These are phyloP conservation scores for Turnera subulata DNA, from an alignment of 345 rosid species.

Conservation along the genomic window DNA sequence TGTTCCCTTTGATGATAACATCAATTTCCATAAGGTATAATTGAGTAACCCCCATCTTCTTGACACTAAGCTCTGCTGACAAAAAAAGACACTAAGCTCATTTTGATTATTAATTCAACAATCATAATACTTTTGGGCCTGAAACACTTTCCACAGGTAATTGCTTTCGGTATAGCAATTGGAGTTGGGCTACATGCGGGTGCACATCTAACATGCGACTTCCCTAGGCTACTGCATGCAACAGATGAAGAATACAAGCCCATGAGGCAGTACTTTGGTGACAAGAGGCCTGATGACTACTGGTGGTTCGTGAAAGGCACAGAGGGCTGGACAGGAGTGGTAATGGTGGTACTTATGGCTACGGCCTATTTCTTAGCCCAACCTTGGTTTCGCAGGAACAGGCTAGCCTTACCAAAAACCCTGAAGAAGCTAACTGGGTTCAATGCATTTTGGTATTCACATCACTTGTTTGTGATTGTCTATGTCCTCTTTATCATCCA, in stretches of 20 bases:
- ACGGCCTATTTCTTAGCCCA: constrained; percentile 54
- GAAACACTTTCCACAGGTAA: background rate
- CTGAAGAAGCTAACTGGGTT: constrained; percentile 63
- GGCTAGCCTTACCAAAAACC: constrained; percentile 48
- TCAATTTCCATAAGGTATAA: no score
- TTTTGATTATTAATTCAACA: no score
- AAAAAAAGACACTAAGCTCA: no score
- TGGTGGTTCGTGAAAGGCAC: constrained; percentile 73
- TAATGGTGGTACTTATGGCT: constrained; percentile 67
- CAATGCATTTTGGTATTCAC: constrained; percentile 86
- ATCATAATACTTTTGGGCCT: no score
- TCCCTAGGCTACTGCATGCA: constrained; percentile 71
- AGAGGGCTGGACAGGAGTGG: constrained; percentile 65
- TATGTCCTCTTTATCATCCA: constrained; percentile 63
- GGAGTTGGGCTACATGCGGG: constrained; percentile 61
- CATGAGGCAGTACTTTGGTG: constrained; percentile 55
- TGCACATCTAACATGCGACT: constrained; percentile 69
- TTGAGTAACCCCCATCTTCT: no score
- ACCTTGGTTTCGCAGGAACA: constrained; percentile 65
- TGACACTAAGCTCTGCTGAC: no score
- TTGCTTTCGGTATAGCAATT: constrained; percentile 59
- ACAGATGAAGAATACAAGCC: constrained; percentile 54
- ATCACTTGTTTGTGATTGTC: constrained; percentile 66
- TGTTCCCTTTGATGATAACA: no score
- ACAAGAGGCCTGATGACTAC: constrained; percentile 52